Percentiles rank a stretch among this genome's conserved stretches.
phyloP scores from a whole-genome alignment of 768 basidiomycete species.

The Calocera viscosa region DNA sequence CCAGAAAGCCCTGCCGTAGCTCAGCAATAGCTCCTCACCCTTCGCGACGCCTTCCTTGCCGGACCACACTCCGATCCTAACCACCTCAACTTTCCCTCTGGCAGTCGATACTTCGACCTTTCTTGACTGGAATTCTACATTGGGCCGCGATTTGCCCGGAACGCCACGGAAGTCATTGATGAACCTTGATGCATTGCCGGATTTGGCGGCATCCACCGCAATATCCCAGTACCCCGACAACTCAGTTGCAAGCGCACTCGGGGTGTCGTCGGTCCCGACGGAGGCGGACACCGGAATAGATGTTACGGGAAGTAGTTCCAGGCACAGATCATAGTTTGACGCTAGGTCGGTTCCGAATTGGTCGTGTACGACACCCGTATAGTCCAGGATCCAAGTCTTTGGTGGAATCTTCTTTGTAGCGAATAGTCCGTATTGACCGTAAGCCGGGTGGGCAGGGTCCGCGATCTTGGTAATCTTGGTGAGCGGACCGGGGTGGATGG shows the following conservation, averaged over 20 bases:
- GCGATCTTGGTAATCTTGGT: conserved; percentile 2
- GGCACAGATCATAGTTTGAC: conserved; percentile 81
- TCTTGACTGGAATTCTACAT: conserved; percentile 44
- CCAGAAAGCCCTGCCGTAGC: conserved; percentile 87
- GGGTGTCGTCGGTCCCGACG: neutral
- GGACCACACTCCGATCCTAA: conserved; percentile 69
- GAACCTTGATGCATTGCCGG: conserved; percentile 82
- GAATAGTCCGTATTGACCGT: conserved; percentile 71
- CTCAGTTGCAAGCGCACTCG: neutral
- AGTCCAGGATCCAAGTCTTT: conserved; percentile 60
- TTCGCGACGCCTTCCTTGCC: conserved; percentile 47
- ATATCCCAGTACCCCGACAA: conserved; percentile 33
- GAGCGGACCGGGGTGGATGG: neutral
- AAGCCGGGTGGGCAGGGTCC: conserved; percentile 48
- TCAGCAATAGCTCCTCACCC: conserved; percentile 75
- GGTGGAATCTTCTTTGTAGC: conserved; percentile 57
- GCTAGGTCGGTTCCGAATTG: conserved; percentile 43
- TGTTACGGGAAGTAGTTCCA: conserved; percentile 36
- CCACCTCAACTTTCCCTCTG: conserved; percentile 38
- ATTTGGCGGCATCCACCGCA: conserved; percentile 56
- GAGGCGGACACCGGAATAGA: neutral
- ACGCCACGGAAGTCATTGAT: conserved; percentile 84
- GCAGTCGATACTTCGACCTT: conserved; percentile 35
- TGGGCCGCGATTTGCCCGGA: conserved; percentile 39
- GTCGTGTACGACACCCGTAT: conserved; percentile 73